Evolutionary conservation across 2,329 filamentous ascomycete genomes (phyloP).

Genomic region (Chaetothyriales sp.): DNA sequence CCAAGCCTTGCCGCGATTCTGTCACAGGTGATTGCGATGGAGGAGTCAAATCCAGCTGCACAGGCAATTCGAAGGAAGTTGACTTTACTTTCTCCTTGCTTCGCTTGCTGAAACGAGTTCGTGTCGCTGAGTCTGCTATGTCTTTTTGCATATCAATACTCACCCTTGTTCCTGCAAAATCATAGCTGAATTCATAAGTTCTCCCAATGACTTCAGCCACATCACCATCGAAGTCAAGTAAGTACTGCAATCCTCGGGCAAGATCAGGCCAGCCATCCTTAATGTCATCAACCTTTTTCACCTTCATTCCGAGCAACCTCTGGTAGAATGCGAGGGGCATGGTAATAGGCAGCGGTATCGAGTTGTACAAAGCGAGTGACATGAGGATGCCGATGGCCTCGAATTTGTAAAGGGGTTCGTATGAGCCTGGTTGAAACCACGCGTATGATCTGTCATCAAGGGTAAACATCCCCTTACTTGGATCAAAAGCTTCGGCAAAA

Average conservation of each 20-base stretch:
- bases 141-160: conserved; percentile 40
- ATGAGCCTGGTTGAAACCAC: conserved; percentile 73
- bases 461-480: conserved; percentile 62
- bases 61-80: conserved; percentile 12
- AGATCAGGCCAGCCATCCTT: conserved; percentile 77
- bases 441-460: conserved; percentile 64
- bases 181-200: conserved; percentile 72
- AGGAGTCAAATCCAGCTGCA: conserved; percentile 3
- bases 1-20: not conserved
- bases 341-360: conserved; percentile 74
- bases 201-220: conserved; percentile 70
- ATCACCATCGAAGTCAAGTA: conserved; percentile 68
- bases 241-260: conserved; percentile 53
- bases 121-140: conserved; percentile 9
- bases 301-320: conserved; percentile 55
- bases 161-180: conserved; percentile 38
- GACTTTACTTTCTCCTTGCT: conserved; percentile 15
- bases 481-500: conserved; percentile 63
- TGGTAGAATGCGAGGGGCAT: conserved; percentile 76
- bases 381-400: conserved; percentile 79
- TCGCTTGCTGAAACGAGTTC: conserved; percentile 3
- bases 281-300: conserved; percentile 60
- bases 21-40: conserved; percentile 1
- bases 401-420: conserved; percentile 77
- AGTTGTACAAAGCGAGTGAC: conserved; percentile 83